A percentile compares a stretch with the other conserved stretches of the same genome.
phyloP scores from a whole-genome alignment of 116 monocot species.

The Cymodocea nodosa region DNA sequence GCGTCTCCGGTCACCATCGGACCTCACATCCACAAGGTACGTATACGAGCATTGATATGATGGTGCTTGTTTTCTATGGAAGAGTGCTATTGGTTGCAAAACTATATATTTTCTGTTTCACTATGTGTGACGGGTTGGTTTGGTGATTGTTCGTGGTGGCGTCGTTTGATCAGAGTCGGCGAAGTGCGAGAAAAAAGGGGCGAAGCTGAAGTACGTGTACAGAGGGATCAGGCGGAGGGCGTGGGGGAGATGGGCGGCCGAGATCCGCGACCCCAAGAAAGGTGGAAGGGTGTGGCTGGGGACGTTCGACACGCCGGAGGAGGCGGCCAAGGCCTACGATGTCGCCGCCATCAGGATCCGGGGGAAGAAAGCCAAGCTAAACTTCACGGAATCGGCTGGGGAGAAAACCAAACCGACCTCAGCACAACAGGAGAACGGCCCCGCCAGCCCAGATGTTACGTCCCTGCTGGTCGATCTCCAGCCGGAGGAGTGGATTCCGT shows the following conservation, averaged over 20 bases:
- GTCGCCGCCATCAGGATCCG: conserved; percentile 3
- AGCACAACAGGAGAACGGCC: conserved; percentile 27
- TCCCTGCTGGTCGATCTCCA: conserved; percentile 17
- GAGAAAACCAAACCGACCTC: background rate
- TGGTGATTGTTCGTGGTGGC: background rate
- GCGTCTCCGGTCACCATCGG: background rate
- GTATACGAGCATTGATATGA: no score
- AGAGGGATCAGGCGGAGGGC: conserved; percentile 7
- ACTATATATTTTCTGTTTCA: background rate
- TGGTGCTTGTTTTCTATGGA: no score
- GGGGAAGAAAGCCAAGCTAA: conserved; percentile 13
- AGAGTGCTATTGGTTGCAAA: no score
- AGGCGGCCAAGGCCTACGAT: conserved; percentile 13
- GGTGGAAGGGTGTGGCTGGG: conserved; percentile 12
- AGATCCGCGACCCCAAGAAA: conserved; percentile 12
- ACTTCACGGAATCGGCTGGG: background rate
- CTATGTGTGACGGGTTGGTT: background rate
- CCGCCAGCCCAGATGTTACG: conserved; percentile 21
- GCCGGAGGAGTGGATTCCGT: background rate
- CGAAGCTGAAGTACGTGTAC: conserved; percentile 6
- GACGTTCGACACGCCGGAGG: conserved; percentile 11
- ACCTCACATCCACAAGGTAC: background rate
- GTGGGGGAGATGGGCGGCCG: conserved; percentile 13
- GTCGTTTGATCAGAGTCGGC: background rate
- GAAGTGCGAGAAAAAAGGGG: background rate